Base-by-base conservation (phyloP, 1,284 basidiomycete genomes). In the Violaceomyces palustris region DNA sequence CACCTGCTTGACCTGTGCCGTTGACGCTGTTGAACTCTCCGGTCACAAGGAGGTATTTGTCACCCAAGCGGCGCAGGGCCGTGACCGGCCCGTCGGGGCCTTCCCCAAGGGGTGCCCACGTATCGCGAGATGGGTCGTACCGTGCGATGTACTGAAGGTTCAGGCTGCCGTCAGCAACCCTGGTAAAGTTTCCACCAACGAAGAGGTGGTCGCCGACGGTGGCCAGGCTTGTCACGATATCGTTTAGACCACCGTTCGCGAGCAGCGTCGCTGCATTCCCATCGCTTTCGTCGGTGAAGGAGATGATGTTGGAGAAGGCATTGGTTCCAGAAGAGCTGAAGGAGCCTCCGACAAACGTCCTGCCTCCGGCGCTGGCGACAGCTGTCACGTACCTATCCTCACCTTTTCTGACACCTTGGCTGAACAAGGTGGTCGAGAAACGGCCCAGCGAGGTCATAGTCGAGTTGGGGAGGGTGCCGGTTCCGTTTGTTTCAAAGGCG, bases 141-240 rank as follows among this genome's bases (percentile, higher is more conserved):
- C 81, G 67, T 0, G 85, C 89, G 29, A 97, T 74, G 45, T 85
- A 58, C 7, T 44, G 38, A 1, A 48, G 40, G 5, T 38, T 80
- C 32, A 75, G 75, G 9, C 91, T 76, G 39, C 35, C 33, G 40
- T 81, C 80, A 32, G 77, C 75, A 0, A 87, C 87, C 54, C 84
- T 82, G 1, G 79, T 81, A 76, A 97, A 98, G 3, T 82, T 78
- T 1, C 92, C 92, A 25, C 89, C 92, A 34, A 91, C 83, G 69
- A 81, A 96, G 22, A 97, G 74, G 8, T 76, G 78, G 61, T 54
- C 64, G 12, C 61, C 58, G 14, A 69, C 41, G 23, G 41, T 50
- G n/a, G 60, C 48, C 17, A 75, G 43, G 2, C 57, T 54, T 6
- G 30, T 27, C 38, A 75, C 66, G 4, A 38, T 17, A n/a, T 70